phyloP scores from a whole-genome alignment of 331 rosid genomes.

The Rosa hybrid region DNA sequence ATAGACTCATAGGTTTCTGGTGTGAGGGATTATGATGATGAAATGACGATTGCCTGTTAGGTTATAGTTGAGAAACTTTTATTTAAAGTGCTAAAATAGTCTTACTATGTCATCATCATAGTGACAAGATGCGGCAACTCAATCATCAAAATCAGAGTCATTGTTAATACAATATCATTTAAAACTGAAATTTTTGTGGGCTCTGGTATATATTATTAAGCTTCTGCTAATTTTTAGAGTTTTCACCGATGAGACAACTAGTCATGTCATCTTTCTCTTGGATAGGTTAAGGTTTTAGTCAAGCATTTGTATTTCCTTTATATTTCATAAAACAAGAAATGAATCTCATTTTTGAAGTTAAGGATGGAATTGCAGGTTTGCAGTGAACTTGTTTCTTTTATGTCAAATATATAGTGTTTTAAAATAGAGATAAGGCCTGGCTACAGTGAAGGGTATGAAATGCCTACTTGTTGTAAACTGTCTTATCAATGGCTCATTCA shows the following conservation, averaged over 20 bases:
- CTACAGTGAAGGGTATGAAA: background rate
- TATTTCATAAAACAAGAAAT: background rate
- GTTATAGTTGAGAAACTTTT: background rate
- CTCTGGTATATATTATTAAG: background rate
- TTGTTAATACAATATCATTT: background rate
- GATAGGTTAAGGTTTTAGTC: background rate
- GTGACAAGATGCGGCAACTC: background rate
- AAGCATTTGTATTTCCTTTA: background rate
- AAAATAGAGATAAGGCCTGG: background rate
- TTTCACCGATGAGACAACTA: background rate
- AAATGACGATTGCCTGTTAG: background rate
- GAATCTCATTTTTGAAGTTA: background rate
- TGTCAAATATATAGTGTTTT: background rate
- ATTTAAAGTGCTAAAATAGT: background rate
- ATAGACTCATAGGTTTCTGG: background rate
- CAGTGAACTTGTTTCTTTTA: background rate
- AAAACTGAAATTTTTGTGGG: background rate
- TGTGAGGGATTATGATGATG: background rate
- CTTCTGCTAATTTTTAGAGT: background rate
- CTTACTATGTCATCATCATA: background rate
- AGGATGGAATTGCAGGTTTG: background rate
- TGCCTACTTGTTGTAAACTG: background rate
- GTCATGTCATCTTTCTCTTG: background rate
- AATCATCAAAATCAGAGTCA: background rate
- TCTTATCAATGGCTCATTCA: background rate